Evolutionary conservation across 306 rosid genomes (phyloP).

Genomic region (Vigna reflexopilosa): DNA sequence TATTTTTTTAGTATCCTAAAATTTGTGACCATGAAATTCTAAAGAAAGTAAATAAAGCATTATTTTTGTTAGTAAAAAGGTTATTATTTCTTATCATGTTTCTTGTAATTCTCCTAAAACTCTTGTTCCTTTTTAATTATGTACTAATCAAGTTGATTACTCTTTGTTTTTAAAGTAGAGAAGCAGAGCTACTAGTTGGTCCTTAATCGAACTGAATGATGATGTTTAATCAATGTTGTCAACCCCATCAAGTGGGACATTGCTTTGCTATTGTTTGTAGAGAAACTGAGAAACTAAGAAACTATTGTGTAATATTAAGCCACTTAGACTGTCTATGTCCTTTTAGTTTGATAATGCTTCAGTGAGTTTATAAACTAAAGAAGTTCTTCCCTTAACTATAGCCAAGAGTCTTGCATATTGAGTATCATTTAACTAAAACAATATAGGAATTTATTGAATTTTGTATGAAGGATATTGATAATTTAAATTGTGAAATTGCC

Average conservation of each 20-base stretch:
- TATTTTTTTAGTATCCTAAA: too few relatives aligned
- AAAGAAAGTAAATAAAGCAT: too few relatives aligned
- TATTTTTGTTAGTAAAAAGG: too few relatives aligned
- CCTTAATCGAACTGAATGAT: background rate
- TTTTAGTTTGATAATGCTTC: constrained; percentile 13
- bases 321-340: background rate
- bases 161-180: background rate
- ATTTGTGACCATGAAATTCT: too few relatives aligned
- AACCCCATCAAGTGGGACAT: background rate
- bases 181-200: background rate
- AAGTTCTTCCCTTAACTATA: background rate
- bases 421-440: constrained; percentile 1
- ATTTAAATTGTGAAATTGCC: constrained; percentile 18
- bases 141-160: background rate
- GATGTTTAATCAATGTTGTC: background rate
- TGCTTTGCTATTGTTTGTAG: background rate
- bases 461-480: constrained; percentile 15
- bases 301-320: background rate
- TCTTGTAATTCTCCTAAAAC: too few relatives aligned
- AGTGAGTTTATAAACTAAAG: background rate
- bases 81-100: too few relatives aligned
- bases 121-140: too few relatives aligned
- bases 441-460: constrained; percentile 15
- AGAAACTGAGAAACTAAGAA: background rate
- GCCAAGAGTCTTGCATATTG: background rate